Evolutionary conservation across 441 rosid species (phyloP).

Genomic region (Viola pubescens): DNA sequence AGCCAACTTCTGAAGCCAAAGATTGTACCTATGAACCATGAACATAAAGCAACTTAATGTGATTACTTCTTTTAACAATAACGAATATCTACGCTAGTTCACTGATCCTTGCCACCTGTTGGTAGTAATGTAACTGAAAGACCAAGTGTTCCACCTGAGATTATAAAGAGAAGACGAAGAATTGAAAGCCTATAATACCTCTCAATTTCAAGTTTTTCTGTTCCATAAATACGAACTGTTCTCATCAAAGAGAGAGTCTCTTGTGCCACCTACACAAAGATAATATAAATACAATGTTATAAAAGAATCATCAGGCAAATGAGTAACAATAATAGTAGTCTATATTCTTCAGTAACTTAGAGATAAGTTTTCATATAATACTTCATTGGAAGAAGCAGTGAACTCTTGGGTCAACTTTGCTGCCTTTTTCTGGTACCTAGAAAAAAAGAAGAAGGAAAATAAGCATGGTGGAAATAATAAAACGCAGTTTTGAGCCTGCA

Average conservation of each 20-base stretch:
- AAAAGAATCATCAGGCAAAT: not conserved
- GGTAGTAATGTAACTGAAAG: not conserved
- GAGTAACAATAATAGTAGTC: conserved; percentile 1
- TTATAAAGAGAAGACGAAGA: conserved; percentile 1
- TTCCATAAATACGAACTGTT: conserved; percentile 92
- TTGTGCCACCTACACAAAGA: conserved; percentile 69
- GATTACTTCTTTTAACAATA: conserved; percentile 8
- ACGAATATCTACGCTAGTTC: conserved; percentile 2
- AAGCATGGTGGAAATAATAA: conserved; percentile 10
- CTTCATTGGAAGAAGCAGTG: conserved; percentile 92
- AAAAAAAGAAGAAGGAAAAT: conserved; percentile 10
- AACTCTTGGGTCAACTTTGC: conserved; percentile 82
- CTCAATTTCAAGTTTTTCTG: conserved; percentile 65
- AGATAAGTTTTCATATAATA: conserved; percentile 25
- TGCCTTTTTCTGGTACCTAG: conserved; percentile 93
- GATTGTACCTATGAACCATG: conserved; percentile 54
- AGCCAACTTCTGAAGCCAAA: conserved; percentile 76
- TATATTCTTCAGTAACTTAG: conserved; percentile 7
- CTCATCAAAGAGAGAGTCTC: conserved; percentile 95
- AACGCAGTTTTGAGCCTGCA: conserved; percentile 1
- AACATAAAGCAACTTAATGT: conserved; percentile 9
- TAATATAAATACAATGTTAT: conserved; percentile 4
- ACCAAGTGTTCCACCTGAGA: not conserved
- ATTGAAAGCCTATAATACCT: conserved; percentile 32
- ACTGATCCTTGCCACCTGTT: not conserved